Evolutionary conservation across 139 green algal genomes (phyloP).

Genomic region (Chloropicon primus): DNA sequence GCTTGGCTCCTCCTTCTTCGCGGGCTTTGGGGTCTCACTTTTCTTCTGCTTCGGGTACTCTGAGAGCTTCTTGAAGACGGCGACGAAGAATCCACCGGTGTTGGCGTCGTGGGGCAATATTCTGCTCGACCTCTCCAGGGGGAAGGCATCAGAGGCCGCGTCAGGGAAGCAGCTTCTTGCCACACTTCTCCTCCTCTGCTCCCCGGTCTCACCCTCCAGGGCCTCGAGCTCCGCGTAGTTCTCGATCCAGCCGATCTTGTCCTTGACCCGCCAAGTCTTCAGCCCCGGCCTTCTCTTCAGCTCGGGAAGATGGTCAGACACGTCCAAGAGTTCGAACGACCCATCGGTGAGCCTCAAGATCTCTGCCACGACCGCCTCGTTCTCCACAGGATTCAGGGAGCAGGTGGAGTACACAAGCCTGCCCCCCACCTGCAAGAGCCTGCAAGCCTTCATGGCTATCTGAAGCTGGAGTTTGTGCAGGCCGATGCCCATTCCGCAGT

Average conservation of each 20-base stretch:
- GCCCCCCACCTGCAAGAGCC: constrained; percentile 79
- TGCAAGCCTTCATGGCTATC: constrained; percentile 65
- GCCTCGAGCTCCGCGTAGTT: constrained; percentile 13
- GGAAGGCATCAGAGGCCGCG: constrained; percentile 26
- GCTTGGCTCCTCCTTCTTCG: neutral
- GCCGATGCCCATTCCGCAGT: constrained; percentile 53
- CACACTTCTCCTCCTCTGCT: neutral
- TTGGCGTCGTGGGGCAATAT: constrained; percentile 89
- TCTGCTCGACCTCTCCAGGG: constrained; percentile 84
- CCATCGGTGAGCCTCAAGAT: constrained; percentile 37
- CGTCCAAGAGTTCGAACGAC: constrained; percentile 74
- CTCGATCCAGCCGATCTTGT: constrained; percentile 29
- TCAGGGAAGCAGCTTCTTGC: neutral
- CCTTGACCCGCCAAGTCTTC: constrained; percentile 57
- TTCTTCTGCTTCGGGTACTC: neutral
- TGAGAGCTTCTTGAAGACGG: constrained; percentile 73
- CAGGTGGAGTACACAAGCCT: constrained; percentile 96
- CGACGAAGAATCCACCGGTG: constrained; percentile 97
- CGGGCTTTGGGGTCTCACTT: neutral
- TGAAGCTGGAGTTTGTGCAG: constrained; percentile 81
- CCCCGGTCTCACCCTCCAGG: neutral
- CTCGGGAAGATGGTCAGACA: constrained; percentile 47
- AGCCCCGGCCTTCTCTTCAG: constrained; percentile 64
- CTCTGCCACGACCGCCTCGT: constrained; percentile 96
- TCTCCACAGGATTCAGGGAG: constrained; percentile 95